These are phyloP conservation scores for Ensete ventricosum DNA, from an alignment of 176 grass and related monocot species.

Conservation along the genomic window DNA sequence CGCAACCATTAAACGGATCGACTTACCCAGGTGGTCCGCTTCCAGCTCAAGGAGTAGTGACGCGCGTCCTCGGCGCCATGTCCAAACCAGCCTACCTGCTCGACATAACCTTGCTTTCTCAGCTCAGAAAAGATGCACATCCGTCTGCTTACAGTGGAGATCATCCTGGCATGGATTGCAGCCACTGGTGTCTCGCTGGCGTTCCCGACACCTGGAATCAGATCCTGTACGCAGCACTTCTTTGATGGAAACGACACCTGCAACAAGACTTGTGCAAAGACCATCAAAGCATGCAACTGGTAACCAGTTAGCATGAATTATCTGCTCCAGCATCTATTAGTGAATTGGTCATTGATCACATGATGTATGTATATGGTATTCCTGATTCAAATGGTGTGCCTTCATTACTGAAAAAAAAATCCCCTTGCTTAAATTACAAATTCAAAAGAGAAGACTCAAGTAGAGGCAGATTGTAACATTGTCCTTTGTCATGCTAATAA, in stretches of 20 bases:
- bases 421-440: not conserved
- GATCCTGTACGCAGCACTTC: constrained; percentile 50
- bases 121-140: constrained; percentile 79
- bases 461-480: not conserved
- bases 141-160: constrained; percentile 75
- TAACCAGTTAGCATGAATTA: not conserved
- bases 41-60: constrained; percentile 48
- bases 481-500: not conserved
- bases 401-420: not conserved
- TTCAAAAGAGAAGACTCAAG: not conserved
- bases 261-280: not conserved
- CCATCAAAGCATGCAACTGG: not conserved
- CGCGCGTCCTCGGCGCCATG: constrained; percentile 39
- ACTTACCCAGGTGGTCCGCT: constrained; percentile 42
- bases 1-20: constrained; percentile 46
- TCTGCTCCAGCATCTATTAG: not conserved
- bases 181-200: constrained; percentile 96
- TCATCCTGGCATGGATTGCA: constrained; percentile 74
- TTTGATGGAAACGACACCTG: not conserved
- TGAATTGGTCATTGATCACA: not conserved
- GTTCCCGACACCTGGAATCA: constrained; percentile 96
- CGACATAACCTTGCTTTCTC: constrained; percentile 86
- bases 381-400: too few relatives aligned
- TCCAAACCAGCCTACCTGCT: constrained; percentile 75
- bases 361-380: not conserved